Percentiles rank a stretch among this genome's conserved stretches.
phyloP scores from a whole-genome alignment of 2,329 filamentous ascomycete genomes.

The Aspergillus latus region DNA sequence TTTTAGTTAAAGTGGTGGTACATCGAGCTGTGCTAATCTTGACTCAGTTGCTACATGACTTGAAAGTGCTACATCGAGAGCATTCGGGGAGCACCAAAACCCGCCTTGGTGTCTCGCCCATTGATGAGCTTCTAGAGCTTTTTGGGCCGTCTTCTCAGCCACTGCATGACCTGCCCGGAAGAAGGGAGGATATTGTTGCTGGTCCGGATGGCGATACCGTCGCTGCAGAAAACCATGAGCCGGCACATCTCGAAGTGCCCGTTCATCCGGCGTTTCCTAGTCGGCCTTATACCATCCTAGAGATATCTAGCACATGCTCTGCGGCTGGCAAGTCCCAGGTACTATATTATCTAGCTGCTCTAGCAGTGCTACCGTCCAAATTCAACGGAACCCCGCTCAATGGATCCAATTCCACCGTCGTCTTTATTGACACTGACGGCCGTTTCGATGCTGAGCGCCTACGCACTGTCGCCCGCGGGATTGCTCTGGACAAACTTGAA shows the following conservation, averaged over 20 bases:
- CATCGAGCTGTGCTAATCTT: conserved; percentile 2
- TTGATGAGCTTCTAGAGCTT: conserved; percentile 48
- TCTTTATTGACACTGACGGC: conserved; percentile 58
- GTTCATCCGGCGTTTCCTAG: conserved; percentile 6
- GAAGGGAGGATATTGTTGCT: background rate
- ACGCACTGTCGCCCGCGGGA: conserved; percentile 26
- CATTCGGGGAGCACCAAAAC: conserved; percentile 12
- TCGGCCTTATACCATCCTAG: conserved; percentile 45
- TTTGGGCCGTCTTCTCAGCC: conserved; percentile 31
- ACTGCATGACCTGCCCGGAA: background rate
- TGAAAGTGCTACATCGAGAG: conserved; percentile 29
- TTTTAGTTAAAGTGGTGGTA: background rate
- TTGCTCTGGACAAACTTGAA: conserved; percentile 25
- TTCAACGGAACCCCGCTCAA: conserved; percentile 33
- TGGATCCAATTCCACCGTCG: conserved; percentile 51
- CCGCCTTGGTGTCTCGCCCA: conserved; percentile 45
- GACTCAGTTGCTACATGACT: conserved; percentile 31
- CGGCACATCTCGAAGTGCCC: background rate
- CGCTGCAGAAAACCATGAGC: background rate
- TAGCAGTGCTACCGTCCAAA: conserved; percentile 51
- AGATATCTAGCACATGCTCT: conserved; percentile 54
- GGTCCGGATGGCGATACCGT: background rate
- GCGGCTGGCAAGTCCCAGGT: conserved; percentile 60
- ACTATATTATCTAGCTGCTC: conserved; percentile 56
- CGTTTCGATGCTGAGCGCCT: conserved; percentile 55